Conservation (phyloP, 169 alveolate species). For the Eimeria sp. region DNA sequence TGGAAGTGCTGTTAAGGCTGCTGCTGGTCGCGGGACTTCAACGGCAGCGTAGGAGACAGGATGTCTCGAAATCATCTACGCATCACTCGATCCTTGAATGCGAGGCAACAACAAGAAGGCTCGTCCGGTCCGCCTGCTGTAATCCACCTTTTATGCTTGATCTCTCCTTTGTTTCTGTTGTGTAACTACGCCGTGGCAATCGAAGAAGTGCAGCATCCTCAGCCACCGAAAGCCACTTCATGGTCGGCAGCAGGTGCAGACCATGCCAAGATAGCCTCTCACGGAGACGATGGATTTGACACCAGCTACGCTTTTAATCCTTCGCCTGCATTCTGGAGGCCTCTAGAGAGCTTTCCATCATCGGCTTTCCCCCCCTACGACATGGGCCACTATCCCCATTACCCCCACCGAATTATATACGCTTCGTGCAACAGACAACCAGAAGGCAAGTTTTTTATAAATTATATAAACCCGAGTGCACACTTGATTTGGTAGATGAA, state of each 20-base stretch:
- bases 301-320: constrained; percentile 25
- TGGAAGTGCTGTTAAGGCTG: background rate
- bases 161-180: background rate
- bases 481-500: background rate
- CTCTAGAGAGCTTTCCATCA: constrained; percentile 17
- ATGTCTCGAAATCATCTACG: background rate
- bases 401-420: constrained; percentile 40
- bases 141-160: background rate
- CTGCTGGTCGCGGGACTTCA: background rate
- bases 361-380: constrained; percentile 60
- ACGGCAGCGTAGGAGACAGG: constrained; percentile 4
- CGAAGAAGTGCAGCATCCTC: background rate
- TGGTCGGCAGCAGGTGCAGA: background rate
- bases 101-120: background rate
- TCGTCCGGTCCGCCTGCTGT: background rate
- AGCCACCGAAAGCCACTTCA: background rate
- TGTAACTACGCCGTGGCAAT: background rate
- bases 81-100: background rate
- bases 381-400: constrained; percentile 30
- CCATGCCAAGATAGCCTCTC: background rate
- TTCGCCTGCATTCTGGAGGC: constrained; percentile 57
- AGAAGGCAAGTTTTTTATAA: constrained; percentile 7
- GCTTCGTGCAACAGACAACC: constrained; percentile 76
- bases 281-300: background rate
- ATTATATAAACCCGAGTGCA: background rate